Base-by-base conservation (phyloP, 257 asterid genomes). In the Lycium barbarum region DNA sequence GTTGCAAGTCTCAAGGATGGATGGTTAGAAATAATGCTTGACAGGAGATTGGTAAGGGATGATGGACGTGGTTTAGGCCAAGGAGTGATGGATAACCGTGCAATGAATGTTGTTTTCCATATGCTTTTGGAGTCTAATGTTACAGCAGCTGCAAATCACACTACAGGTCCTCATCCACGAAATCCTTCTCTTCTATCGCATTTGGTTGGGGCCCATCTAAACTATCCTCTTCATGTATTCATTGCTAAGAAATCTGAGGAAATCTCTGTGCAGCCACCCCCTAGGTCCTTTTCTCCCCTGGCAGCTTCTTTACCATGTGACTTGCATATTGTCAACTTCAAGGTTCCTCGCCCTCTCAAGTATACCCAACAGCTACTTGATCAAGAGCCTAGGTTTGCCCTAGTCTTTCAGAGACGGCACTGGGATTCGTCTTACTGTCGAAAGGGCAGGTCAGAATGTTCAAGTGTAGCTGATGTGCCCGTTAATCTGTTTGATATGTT, bases 41-140 rank as follows among this genome's bases (percentile, higher is more conserved):
- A 97, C 80, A 94, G 98, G 26, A 94, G 98, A 18, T 87, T 95
- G 26, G 88, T 88, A 81, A 91, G 91, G 78, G 99, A 97, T 68
- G 99, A 97, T 85, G 99, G 96, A 2, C 98, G 99, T 47, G 99
- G 99, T 53, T 90, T 97, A 78, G 98, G 99, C 61, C 99, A 97
- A 87, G 99, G 98, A 47, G 98, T 97, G 86, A 89, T 89, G 97
- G 99, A 97, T 87, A 97, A 97, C 85, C 97, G 88, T 57, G 94
- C 97, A 5, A 92, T 92, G 96, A 97, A 95, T 83, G 95, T 95
- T 59, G 70, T 94, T 78, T 95, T 97, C 90, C 96, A 95, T 91
- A 87, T 95, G 83, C 90, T 87, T 3, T 17, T 94, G 86, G 99
- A 95, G 79, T 85, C 95, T 0, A 97, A 94, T 91, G 87, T 91